Evolutionary conservation across 345 rosid species (phyloP), one percentile per base, ranked within the genome.

Genomic region (Salix brachista): DNA sequence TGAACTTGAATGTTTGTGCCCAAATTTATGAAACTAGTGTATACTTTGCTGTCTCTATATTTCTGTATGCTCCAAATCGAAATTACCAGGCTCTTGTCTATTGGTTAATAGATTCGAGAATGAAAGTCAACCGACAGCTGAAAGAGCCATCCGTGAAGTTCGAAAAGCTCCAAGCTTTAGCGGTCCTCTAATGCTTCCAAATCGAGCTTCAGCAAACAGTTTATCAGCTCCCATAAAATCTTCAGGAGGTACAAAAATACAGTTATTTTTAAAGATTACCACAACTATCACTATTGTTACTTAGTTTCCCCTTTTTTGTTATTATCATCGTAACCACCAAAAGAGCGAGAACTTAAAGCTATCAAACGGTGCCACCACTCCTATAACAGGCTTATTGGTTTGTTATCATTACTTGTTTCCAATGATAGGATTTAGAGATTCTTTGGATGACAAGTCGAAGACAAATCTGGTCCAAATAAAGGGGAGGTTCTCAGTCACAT

Each of bases 401-500:
- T 23, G 12, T n/a, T 58, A n/a, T 58, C 64, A 10, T 23, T 10
- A 58, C 28, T 23, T 58, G 28, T 58, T 58, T 58, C 64, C 62
- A 9, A n/a, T 58, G n/a, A 3, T 58, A 96, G 99, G 99, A 58
- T 96, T 87, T 81, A 90, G 92, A 80, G 99, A 96, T 84, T 89
- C 91, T 75, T 73, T 92, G 87, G 98, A 96, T 86, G 99, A 96
- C 8, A 96, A 92, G 78, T 84, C 97, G 48, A 96, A 94, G 89
- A 85, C 94, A 70, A 96, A 88, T 82, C 86, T 94, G 68, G 97
- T 96, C 81, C 98, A 96, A 83, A 92, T 94, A 76, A 96, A 92
- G 86, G 99, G 99, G 73, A 83, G 98, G 71, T 96, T 96, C 82
- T 96, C 98, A 34, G 99, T 96, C 65, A 96, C 99, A 80, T 96